Evolutionary conservation across 2,329 filamentous ascomycete genomes (phyloP).

Genomic region (Sphaerulina populicola): DNA sequence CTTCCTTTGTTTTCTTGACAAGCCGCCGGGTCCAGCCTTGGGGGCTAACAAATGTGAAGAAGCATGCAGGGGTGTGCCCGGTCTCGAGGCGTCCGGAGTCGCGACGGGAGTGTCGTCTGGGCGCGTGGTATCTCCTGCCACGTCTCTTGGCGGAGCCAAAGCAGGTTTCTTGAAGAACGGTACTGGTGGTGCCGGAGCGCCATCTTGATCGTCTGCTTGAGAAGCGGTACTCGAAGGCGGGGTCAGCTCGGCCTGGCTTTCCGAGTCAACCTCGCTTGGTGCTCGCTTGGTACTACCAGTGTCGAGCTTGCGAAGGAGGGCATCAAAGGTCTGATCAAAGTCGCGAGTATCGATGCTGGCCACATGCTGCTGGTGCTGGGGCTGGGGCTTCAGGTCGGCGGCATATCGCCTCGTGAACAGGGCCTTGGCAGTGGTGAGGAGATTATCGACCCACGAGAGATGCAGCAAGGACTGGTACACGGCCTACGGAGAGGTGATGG

Average conservation of each 20-base stretch:
- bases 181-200: constrained; percentile 46
- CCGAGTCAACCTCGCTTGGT: constrained; percentile 26
- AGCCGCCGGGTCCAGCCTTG: constrained; percentile 67
- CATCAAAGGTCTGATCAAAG: constrained; percentile 91
- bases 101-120: constrained; percentile 61
- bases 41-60: constrained; percentile 60
- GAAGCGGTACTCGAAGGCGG: constrained; percentile 44
- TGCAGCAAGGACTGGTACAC: constrained; percentile 94
- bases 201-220: constrained; percentile 44
- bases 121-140: constrained; percentile 41
- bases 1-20: constrained; percentile 73
- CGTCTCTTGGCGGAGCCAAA: constrained; percentile 9
- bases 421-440: constrained; percentile 88
- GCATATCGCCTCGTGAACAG: constrained; percentile 87
- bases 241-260: constrained; percentile 42
- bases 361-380: constrained; percentile 52
- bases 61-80: constrained; percentile 56
- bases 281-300: constrained; percentile 32
- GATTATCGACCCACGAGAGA: constrained; percentile 92
- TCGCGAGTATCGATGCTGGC: constrained; percentile 67
- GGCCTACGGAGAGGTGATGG: constrained; percentile 50
- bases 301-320: constrained; percentile 77
- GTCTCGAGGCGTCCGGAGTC: constrained; percentile 69
- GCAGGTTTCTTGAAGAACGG: constrained; percentile 41
- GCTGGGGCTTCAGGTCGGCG: constrained; percentile 62